These are phyloP conservation scores for Schizochytrium sp. DNA, from an alignment of 108 stramenopile species.

Conservation along the genomic window DNA sequence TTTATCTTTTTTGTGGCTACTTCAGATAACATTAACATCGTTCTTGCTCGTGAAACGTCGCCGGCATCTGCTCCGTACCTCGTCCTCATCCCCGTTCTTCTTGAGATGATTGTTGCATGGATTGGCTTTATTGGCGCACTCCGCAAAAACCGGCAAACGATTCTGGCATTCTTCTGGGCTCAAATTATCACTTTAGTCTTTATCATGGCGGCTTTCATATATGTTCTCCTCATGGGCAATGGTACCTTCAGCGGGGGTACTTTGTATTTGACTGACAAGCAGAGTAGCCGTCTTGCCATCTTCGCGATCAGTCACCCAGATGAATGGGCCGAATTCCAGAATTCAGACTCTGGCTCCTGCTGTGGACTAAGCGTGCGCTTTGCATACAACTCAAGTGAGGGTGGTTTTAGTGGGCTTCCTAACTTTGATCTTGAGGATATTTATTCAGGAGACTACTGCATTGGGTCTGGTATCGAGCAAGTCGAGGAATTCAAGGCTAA, in stretches of 20 bases:
- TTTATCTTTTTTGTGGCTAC: neutral
- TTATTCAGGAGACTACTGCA: conserved; percentile 39
- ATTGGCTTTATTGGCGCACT: conserved; percentile 12
- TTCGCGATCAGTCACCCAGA: neutral
- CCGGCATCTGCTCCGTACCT: neutral
- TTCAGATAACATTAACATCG: neutral
- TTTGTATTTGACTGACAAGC: neutral
- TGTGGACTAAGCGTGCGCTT: conserved; percentile 12
- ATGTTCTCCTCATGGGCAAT: conserved; percentile 41
- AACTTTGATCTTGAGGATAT: neutral
- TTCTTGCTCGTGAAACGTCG: neutral
- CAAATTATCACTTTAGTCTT: neutral
- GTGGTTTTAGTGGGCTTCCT: conserved; percentile 12
- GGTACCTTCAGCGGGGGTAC: conserved; percentile 19
- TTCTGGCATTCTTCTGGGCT: neutral
- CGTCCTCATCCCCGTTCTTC: neutral
- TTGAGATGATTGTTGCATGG: neutral
- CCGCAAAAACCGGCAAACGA: conserved; percentile 10
- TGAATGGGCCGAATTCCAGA: neutral
- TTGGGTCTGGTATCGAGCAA: neutral
- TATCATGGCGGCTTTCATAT: conserved; percentile 17
- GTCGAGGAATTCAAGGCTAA: neutral
- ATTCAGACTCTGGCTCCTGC: neutral
- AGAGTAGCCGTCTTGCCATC: neutral
- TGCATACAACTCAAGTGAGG: neutral